phyloP scores from a whole-genome alignment of 73 alveolate genomes.

The Blepharisma japonicum region DNA sequence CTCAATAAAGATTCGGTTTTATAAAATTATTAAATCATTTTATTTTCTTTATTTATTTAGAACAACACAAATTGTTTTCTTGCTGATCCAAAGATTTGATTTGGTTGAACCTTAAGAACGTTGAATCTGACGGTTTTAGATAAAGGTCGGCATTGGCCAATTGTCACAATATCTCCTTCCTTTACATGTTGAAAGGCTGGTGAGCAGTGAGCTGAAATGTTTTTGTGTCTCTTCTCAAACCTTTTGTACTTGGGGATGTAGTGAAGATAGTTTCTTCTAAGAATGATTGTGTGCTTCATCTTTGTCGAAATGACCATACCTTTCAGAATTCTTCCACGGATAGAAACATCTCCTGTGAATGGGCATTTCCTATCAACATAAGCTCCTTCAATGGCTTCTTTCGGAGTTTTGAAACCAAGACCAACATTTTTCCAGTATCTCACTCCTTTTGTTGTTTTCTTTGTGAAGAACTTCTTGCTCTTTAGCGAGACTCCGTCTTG shows the following conservation, averaged over 20 bases:
- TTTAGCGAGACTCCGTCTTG: too few species aligned
- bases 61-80: slow-evolving; percentile 33
- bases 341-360: slow-evolving; percentile 87
- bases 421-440: slow-evolving; percentile 97
- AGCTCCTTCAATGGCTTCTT: slow-evolving; percentile 87
- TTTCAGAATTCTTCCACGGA: slow-evolving; percentile 91
- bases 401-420: slow-evolving; percentile 94
- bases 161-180: not conserved
- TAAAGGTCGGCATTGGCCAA: slow-evolving; percentile 98
- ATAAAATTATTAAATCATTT: too few species aligned
- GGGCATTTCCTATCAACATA: slow-evolving; percentile 98
- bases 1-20: not conserved
- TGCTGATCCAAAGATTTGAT: slow-evolving; percentile 49
- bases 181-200: slow-evolving; percentile 42
- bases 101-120: slow-evolving; percentile 73
- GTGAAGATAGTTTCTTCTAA: slow-evolving; percentile 98
- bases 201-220: slow-evolving; percentile 75
- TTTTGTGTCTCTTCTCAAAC: slow-evolving; percentile 95
- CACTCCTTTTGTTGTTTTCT: slow-evolving; percentile 61
- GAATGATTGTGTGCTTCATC: slow-evolving; percentile 91
- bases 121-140: slow-evolving; percentile 98
- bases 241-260: slow-evolving; percentile 90
- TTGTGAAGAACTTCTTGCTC: too few species aligned
- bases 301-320: slow-evolving; percentile 96
- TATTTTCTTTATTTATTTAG: too few species aligned